These are phyloP conservation scores for Conringia planisiliqua DNA, from an alignment of 345 rosid genomes.

Conservation along the genomic window DNA sequence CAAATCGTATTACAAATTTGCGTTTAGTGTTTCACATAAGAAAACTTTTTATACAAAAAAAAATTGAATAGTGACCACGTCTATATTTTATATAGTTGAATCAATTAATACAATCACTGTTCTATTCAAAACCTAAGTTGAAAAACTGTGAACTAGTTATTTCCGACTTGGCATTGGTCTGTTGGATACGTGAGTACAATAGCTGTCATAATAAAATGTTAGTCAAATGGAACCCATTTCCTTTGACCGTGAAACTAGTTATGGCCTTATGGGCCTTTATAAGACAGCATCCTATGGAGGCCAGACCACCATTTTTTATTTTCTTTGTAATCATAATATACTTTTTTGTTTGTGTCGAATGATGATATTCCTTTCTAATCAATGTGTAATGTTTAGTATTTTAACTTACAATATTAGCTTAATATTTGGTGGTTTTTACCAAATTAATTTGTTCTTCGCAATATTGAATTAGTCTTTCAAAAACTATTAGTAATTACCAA, in stretches of 20 bases:
- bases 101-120: not conserved
- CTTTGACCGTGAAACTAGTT: conserved; percentile 5
- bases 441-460: not conserved
- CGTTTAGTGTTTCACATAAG: not conserved
- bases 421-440: not conserved
- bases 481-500: not conserved
- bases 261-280: conserved; percentile 21
- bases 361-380: not conserved
- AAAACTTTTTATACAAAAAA: not conserved
- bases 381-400: not conserved
- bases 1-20: not conserved
- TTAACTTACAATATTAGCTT: not conserved
- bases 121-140: not conserved
- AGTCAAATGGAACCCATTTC: conserved; percentile 6
- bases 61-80: not conserved
- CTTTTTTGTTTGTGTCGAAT: not conserved
- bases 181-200: not conserved
- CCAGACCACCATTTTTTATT: not conserved
- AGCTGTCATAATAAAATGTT: not conserved
- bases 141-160: not conserved
- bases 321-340: not conserved
- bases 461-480: not conserved
- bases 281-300: conserved; percentile 18
- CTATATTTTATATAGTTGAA: not conserved
- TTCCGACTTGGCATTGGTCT: no score